Conservation (phyloP, 805 yeast species). For the Myxozyma neglecta region DNA sequence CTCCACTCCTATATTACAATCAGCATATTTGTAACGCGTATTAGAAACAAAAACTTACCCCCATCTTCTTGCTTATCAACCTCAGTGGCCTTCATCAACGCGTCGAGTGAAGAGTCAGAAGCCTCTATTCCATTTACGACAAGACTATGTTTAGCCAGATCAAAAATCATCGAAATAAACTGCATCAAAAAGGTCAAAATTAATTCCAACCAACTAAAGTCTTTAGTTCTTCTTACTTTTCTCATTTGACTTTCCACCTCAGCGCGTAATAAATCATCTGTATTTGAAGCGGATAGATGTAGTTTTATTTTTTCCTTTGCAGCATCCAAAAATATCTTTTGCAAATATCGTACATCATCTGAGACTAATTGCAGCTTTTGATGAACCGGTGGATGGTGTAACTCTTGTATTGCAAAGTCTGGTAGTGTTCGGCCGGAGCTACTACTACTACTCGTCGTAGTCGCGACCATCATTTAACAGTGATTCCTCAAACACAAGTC, state of each 20-base stretch:
- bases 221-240: constrained; percentile 32
- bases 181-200: background rate
- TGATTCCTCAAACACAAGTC: too few relatives aligned
- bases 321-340: constrained; percentile 46
- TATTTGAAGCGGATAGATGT: constrained; percentile 45
- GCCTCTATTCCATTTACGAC: constrained; percentile 55
- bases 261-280: constrained; percentile 44
- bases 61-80: constrained; percentile 34
- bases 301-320: constrained; percentile 49
- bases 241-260: constrained; percentile 48
- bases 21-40: background rate
- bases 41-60: constrained; percentile 5
- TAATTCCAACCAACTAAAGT: background rate
- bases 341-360: constrained; percentile 52
- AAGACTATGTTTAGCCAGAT: constrained; percentile 53
- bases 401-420: constrained; percentile 24
- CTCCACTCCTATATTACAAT: constrained; percentile 47
- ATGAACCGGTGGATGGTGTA: constrained; percentile 32
- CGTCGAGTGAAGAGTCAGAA: constrained; percentile 34
- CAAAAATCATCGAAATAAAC: constrained; percentile 54
- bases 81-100: constrained; percentile 33
- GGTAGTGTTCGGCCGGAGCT: constrained; percentile 23
- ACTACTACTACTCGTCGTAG: background rate
- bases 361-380: constrained; percentile 29
- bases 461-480: too few relatives aligned